phyloP scores from a whole-genome alignment of 768 basidiomycete species.

The Rickenella mellea region DNA sequence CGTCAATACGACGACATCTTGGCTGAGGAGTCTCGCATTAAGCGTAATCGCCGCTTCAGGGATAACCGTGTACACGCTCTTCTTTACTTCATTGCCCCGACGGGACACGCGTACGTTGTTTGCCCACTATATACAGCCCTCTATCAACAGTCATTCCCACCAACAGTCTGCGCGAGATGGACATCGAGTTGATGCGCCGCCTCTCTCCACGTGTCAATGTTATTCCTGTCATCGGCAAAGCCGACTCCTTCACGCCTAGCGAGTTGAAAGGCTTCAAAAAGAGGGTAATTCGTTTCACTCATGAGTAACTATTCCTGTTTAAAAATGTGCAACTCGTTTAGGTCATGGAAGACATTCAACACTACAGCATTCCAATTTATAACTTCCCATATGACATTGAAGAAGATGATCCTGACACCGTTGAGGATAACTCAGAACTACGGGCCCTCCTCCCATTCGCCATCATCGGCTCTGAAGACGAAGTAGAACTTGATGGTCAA shows the following conservation, averaged over 20 bases:
- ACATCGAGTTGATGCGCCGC: slow-evolving; percentile 97
- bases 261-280: slow-evolving; percentile 96
- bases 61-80: slow-evolving; percentile 96
- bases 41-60: slow-evolving; percentile 98
- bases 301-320: slow-evolving; percentile 1
- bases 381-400: slow-evolving; percentile 99
- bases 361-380: slow-evolving; percentile 97
- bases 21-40: slow-evolving; percentile 97
- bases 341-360: slow-evolving; percentile 99
- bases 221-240: slow-evolving; percentile 95
- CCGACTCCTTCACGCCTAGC: slow-evolving; percentile 87
- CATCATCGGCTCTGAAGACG: slow-evolving; percentile 94
- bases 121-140: not conserved
- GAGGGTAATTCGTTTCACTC: slow-evolving; percentile 38
- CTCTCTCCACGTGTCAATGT: slow-evolving; percentile 97
- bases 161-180: slow-evolving; percentile 84
- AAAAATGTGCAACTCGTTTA: slow-evolving; percentile 20
- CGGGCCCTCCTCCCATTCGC: slow-evolving; percentile 92
- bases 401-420: slow-evolving; percentile 98
- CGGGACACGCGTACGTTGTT: slow-evolving; percentile 82
- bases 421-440: slow-evolving; percentile 94
- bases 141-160: not conserved
- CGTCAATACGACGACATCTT: slow-evolving; percentile 98
- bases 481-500: slow-evolving; percentile 88
- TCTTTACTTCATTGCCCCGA: slow-evolving; percentile 97